Evolutionary conservation across 2,329 filamentous ascomycete species (phyloP), one percentile per base, ranked within the genome.

Genomic region (Drechslerella coelobrocha): DNA sequence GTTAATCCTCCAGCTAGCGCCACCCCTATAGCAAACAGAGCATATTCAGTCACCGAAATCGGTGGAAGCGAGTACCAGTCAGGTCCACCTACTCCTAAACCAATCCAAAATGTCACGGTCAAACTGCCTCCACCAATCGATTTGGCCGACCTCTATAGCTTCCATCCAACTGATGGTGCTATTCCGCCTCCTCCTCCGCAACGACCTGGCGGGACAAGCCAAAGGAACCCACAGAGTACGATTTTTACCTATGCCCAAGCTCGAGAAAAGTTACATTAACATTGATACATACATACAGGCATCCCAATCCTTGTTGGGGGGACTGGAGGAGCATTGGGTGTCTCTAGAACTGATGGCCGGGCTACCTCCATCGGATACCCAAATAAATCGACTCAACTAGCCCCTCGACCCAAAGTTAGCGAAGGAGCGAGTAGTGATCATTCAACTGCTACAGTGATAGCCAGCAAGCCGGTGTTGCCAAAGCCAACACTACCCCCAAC

Each of bases 81-180:
- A 12, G n/a, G 19, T 21, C 14, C 34, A 41, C 21, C 19, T 19
- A 51, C 27, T 3, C 55, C 37, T 5, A 17, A 17, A 14, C 41
- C 31, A 17, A 31, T 31, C 5, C 23, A 41, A 41, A 19, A 1
- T 4, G 2, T n/a, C 9, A 17, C 19, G 2, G 2, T n/a, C 19
- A 19, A 5, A 29, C 45, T 43, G 41, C 19, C 24, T 27, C 12
- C 26, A 6, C 21, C 45, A 7, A 19, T 29, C 14, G 45, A 61
- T 26, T 37, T 52, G 26, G 47, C 24, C 10, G 31, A 61, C 9
- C 47, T 61, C 31, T 61, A 51, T 23, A 50, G 50, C 50, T 61
- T 51, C 47, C 41, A 57, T 47, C 39, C 39, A 2, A 7, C 37
- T 61, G 56, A 50, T n/a, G 14, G 19, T 7, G 2, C 14, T 39